Evolutionary conservation across 129 eudicot genomes (phyloP).

Genomic region (Saposhnikovia divaricata): DNA sequence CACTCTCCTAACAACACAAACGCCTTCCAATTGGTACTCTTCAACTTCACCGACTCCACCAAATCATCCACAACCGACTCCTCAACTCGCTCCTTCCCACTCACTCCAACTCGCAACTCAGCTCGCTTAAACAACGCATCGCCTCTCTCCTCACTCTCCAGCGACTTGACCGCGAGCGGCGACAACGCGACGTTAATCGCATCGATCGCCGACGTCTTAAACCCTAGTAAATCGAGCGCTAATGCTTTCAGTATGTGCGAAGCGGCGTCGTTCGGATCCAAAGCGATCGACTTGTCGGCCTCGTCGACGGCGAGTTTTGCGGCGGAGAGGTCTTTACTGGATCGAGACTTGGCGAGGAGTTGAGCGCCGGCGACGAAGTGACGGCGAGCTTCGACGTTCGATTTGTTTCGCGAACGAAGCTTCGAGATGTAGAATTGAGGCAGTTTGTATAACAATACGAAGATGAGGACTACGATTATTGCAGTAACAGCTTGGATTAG

Average conservation of each 20-base stretch:
- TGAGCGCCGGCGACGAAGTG: conserved; percentile 84
- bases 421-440: conserved; percentile 47
- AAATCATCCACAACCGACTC: conserved; percentile 43
- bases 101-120: conserved; percentile 36
- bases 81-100: conserved; percentile 33
- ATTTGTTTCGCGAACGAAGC: conserved; percentile 25
- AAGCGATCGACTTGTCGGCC: conserved; percentile 49
- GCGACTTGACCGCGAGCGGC: conserved; percentile 45
- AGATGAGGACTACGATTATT: conserved; percentile 27
- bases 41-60: conserved; percentile 52
- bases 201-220: conserved; percentile 59
- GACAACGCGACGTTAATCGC: conserved; percentile 55
- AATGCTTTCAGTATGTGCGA: conserved; percentile 54
- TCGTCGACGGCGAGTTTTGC: conserved; percentile 45
- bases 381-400: conserved; percentile 54
- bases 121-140: conserved; percentile 67
- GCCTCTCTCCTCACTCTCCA: conserved; percentile 43
- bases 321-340: conserved; percentile 24
- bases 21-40: conserved; percentile 37
- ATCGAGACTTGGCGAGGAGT: conserved; percentile 47
- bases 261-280: conserved; percentile 69
- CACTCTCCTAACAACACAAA: conserved; percentile 60
- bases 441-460: conserved; percentile 38
- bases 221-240: conserved; percentile 60
- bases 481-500: conserved; percentile 36